Conservation (phyloP, 805 yeast genomes). For the Schizosaccharomyces osmophilus region DNA sequence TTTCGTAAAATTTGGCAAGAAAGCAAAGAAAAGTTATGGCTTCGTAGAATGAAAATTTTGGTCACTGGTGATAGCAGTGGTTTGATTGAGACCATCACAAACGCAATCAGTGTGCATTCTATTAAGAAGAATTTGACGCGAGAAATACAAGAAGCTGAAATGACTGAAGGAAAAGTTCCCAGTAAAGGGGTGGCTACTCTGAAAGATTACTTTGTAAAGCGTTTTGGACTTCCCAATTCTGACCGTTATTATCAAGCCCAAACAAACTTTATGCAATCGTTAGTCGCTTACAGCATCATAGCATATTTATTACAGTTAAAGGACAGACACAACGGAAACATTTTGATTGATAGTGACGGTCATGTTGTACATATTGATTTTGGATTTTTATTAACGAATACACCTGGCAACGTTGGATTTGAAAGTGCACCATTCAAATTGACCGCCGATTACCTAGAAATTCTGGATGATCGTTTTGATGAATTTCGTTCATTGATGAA, state of each 20-base stretch:
- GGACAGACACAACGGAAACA: slow-evolving; percentile 95
- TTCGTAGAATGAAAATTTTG: slow-evolving; percentile 73
- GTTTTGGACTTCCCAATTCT: slow-evolving; percentile 39
- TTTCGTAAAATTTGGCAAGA: slow-evolving; percentile 67
- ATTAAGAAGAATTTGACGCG: slow-evolving; percentile 68
- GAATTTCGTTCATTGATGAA: slow-evolving; percentile 41
- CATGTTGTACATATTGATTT: slow-evolving; percentile 85
- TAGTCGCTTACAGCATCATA: slow-evolving; percentile 83
- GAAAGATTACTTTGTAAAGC: slow-evolving; percentile 49
- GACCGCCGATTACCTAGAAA: slow-evolving; percentile 67
- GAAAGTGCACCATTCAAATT: slow-evolving; percentile 95
- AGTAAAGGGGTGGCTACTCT: slow-evolving; percentile 32
- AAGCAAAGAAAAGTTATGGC: slow-evolving; percentile 57
- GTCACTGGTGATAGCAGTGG: slow-evolving; percentile 82
- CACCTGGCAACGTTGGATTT: slow-evolving; percentile 92
- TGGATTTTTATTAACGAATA: slow-evolving; percentile 74
- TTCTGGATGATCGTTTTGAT: slow-evolving; percentile 42
- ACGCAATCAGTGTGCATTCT: slow-evolving; percentile 82
- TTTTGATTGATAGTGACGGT: slow-evolving; percentile 85
- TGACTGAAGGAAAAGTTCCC: slow-evolving; percentile 24
- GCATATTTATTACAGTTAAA: slow-evolving; percentile 80
- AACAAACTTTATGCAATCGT: slow-evolving; percentile 57
- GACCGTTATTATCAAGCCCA: slow-evolving; percentile 47
- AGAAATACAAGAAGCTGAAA: slow-evolving; percentile 33
- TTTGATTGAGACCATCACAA: slow-evolving; percentile 82